phyloP scores from a whole-genome alignment of 768 basidiomycete genomes.

The Calocybe cyanea region DNA sequence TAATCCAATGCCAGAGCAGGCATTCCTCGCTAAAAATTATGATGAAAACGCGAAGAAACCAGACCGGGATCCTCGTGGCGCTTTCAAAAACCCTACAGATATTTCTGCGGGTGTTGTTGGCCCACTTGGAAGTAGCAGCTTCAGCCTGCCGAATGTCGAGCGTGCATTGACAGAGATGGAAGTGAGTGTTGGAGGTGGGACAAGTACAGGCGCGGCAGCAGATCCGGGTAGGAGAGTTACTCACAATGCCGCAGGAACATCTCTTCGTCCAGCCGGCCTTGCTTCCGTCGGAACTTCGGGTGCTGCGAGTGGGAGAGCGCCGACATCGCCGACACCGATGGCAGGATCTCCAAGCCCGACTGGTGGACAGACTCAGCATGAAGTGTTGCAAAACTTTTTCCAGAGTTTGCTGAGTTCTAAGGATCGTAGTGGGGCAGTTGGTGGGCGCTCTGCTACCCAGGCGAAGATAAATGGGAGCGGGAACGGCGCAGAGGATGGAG shows the following conservation, averaged over 20 bases:
- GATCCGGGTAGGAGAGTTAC: slow-evolving; percentile 19
- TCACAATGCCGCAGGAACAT: slow-evolving; percentile 29
- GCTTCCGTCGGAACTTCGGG: slow-evolving; percentile 33
- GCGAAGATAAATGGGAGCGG: slow-evolving; percentile 28
- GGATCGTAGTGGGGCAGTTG: slow-evolving; percentile 21
- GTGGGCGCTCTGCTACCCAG: not conserved
- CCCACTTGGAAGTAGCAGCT: slow-evolving; percentile 83
- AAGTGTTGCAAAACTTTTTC: slow-evolving; percentile 87
- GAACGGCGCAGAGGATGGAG: slow-evolving; percentile 30
- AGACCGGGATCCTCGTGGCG: slow-evolving; percentile 83
- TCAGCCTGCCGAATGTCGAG: slow-evolving; percentile 85
- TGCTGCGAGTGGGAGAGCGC: slow-evolving; percentile 29
- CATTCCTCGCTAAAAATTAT: slow-evolving; percentile 87
- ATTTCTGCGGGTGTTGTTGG: slow-evolving; percentile 81
- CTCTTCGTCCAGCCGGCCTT: slow-evolving; percentile 35
- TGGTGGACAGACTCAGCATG: slow-evolving; percentile 69
- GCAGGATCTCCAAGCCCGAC: slow-evolving; percentile 37
- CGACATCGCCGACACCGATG: slow-evolving; percentile 35
- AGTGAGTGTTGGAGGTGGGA: slow-evolving; percentile 38
- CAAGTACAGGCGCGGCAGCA: slow-evolving; percentile 21
- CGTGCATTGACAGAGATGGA: slow-evolving; percentile 89
- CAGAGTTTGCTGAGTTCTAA: slow-evolving; percentile 72
- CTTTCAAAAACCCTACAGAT: slow-evolving; percentile 78
- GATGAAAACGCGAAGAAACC: slow-evolving; percentile 89
- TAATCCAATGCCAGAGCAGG: slow-evolving; percentile 82